phyloP scores from a whole-genome alignment of 2,329 filamentous ascomycete genomes.

The Tolypocladium nubicola region DNA sequence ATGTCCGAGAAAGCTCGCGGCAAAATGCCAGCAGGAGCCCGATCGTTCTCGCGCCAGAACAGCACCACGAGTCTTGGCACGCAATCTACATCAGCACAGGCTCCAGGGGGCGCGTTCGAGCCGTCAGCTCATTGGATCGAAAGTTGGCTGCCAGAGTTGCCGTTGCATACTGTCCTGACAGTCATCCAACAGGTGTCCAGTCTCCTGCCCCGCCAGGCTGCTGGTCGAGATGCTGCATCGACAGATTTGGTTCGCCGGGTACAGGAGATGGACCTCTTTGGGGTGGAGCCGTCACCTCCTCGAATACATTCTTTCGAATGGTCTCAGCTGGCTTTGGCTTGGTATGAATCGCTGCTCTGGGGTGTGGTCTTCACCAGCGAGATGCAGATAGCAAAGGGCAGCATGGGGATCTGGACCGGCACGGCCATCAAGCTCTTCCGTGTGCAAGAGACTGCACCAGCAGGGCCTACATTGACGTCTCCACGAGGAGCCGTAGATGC shows the following conservation, averaged over 20 bases:
- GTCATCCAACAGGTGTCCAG: slow-evolving; percentile 58
- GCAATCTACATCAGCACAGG: slow-evolving; percentile 47
- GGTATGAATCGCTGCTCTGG: slow-evolving; percentile 95
- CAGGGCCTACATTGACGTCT: slow-evolving; percentile 71
- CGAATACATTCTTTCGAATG: slow-evolving; percentile 88
- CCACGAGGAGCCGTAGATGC: slow-evolving; percentile 88
- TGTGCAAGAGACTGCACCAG: slow-evolving; percentile 73
- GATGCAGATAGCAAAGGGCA: slow-evolving; percentile 77
- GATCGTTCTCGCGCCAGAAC: slow-evolving; percentile 82
- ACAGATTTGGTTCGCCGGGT: slow-evolving; percentile 43
- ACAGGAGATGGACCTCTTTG: slow-evolving; percentile 51
- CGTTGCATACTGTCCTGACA: slow-evolving; percentile 75
- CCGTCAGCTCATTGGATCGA: slow-evolving; percentile 83
- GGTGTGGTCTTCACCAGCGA: slow-evolving; percentile 85
- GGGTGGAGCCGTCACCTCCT: slow-evolving; percentile 63
- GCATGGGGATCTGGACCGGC: slow-evolving; percentile 88
- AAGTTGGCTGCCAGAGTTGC: slow-evolving; percentile 83
- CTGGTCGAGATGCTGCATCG: slow-evolving; percentile 30
- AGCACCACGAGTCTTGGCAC: slow-evolving; percentile 72
- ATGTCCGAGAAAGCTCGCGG: slow-evolving; percentile 97
- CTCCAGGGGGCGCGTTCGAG: slow-evolving; percentile 55
- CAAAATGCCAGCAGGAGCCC: slow-evolving; percentile 79
- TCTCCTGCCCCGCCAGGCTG: slow-evolving; percentile 41
- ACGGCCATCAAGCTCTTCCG: slow-evolving; percentile 81
- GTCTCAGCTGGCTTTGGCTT: slow-evolving; percentile 80